phyloP scores from a whole-genome alignment of 257 asterid species.

The Solanum bulbocastanum region DNA sequence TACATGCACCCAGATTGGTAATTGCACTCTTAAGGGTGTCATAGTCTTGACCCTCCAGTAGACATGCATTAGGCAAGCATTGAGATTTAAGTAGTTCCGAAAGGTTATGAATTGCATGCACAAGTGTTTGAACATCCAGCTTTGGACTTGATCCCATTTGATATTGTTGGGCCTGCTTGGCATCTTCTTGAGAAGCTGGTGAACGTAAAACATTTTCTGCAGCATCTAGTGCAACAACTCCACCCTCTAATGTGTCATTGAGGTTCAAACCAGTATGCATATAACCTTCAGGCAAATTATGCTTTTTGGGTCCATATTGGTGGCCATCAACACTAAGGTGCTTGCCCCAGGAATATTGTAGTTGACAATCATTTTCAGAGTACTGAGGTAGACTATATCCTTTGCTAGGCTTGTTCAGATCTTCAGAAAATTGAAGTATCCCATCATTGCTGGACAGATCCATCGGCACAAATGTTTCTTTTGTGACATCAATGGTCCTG shows the following conservation, averaged over 20 bases:
- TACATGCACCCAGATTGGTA: slow-evolving; percentile 43
- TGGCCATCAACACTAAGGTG: slow-evolving; percentile 23
- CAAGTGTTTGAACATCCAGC: slow-evolving; percentile 37
- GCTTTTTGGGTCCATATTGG: not conserved
- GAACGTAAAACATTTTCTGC: slow-evolving; percentile 77
- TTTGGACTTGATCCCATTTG: slow-evolving; percentile 20
- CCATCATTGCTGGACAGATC: slow-evolving; percentile 8
- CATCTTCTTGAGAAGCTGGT: slow-evolving; percentile 65
- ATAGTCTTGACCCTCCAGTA: slow-evolving; percentile 35
- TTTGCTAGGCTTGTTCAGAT: slow-evolving; percentile 18
- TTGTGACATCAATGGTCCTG: slow-evolving; percentile 12
- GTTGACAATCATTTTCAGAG: slow-evolving; percentile 17
- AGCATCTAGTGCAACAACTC: slow-evolving; percentile 61
- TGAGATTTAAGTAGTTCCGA: slow-evolving; percentile 54
- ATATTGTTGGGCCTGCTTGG: slow-evolving; percentile 13
- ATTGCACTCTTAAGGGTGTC: slow-evolving; percentile 38
- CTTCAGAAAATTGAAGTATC: slow-evolving; percentile 26
- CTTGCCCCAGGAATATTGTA: slow-evolving; percentile 14
- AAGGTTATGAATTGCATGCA: slow-evolving; percentile 44
- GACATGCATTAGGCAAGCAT: slow-evolving; percentile 24
- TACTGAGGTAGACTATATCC: slow-evolving; percentile 11
- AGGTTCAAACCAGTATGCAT: slow-evolving; percentile 15
- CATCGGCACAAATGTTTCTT: slow-evolving; percentile 13
- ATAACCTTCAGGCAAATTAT: slow-evolving; percentile 5
- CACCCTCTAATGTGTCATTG: slow-evolving; percentile 46